phyloP scores from a whole-genome alignment of 768 basidiomycete species.

The Hygrocybe punicea region DNA sequence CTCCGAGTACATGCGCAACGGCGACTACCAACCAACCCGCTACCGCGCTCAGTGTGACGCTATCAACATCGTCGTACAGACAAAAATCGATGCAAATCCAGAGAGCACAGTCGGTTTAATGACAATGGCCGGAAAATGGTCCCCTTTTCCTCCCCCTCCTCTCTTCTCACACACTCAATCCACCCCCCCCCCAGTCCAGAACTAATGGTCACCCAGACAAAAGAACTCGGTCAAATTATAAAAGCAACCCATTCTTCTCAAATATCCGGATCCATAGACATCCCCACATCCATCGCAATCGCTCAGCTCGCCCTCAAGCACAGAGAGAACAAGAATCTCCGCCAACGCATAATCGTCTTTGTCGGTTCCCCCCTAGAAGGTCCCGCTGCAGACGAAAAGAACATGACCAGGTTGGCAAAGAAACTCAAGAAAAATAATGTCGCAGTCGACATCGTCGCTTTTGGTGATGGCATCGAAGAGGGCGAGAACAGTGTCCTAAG shows the following conservation, averaged over 20 bases:
- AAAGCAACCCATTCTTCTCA: slow-evolving; percentile 69
- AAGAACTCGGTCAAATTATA: slow-evolving; percentile 90
- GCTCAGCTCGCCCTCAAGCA: slow-evolving; percentile 97
- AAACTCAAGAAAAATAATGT: slow-evolving; percentile 99
- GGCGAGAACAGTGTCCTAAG: slow-evolving; percentile 65
- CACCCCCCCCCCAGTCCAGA: slow-evolving; percentile 62
- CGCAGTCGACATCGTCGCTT: slow-evolving; percentile 85
- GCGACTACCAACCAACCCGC: slow-evolving; percentile 82
- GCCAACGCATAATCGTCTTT: slow-evolving; percentile 93
- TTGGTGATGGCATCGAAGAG: slow-evolving; percentile 85
- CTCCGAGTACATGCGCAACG: slow-evolving; percentile 95
- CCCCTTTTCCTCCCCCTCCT: slow-evolving; percentile 9
- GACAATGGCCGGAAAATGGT: slow-evolving; percentile 98
- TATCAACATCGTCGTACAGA: slow-evolving; percentile 82
- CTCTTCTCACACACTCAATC: background rate
- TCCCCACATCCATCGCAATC: slow-evolving; percentile 86
- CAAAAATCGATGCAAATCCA: slow-evolving; percentile 93
- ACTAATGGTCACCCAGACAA: slow-evolving; percentile 93
- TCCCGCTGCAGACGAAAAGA: slow-evolving; percentile 66
- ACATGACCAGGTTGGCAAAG: slow-evolving; percentile 86
- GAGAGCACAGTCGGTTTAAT: slow-evolving; percentile 97
- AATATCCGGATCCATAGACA: slow-evolving; percentile 79
- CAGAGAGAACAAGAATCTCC: slow-evolving; percentile 95
- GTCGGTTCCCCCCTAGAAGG: slow-evolving; percentile 85
- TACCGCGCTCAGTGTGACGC: slow-evolving; percentile 92